Evolutionary conservation across 106 monocot species (phyloP).

Genomic region (Cymbidium sinense): DNA sequence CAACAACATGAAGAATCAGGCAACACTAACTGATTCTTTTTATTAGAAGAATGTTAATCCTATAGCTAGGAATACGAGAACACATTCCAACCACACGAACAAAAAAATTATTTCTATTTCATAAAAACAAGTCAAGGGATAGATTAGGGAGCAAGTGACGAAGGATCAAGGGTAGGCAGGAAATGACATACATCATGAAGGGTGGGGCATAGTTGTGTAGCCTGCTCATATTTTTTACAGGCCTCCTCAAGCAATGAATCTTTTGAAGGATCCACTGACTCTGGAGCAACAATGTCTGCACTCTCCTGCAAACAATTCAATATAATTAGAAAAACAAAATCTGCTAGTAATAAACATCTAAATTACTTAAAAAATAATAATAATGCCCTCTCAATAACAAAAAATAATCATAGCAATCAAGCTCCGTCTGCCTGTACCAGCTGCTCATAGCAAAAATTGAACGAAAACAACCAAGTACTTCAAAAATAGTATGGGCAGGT

Average conservation of each 20-base stretch:
- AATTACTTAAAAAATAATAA: not conserved
- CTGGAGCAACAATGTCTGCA: slow-evolving; percentile 86
- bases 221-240: slow-evolving; percentile 96
- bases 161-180: no score
- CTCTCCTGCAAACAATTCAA: slow-evolving; percentile 55
- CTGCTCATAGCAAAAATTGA: not conserved
- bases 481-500: not conserved
- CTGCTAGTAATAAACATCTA: not conserved
- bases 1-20: not conserved
- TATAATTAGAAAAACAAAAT: not conserved
- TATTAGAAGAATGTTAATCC: not conserved
- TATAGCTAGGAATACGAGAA: not conserved
- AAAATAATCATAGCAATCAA: not conserved
- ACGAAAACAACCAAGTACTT: not conserved
- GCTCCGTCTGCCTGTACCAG: not conserved
- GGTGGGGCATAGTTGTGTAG: slow-evolving; percentile 85
- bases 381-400: not conserved
- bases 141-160: not conserved
- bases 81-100: not conserved
- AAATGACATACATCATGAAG: slow-evolving; percentile 80
- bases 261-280: slow-evolving; percentile 65
- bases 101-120: not conserved
- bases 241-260: slow-evolving; percentile 97
- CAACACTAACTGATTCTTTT: not conserved
- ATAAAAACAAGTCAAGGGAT: not conserved